Evolutionary conservation across 129 eudicot species (phyloP), one percentile per base, ranked within the genome.

Genomic region (Arctium lappa): DNA sequence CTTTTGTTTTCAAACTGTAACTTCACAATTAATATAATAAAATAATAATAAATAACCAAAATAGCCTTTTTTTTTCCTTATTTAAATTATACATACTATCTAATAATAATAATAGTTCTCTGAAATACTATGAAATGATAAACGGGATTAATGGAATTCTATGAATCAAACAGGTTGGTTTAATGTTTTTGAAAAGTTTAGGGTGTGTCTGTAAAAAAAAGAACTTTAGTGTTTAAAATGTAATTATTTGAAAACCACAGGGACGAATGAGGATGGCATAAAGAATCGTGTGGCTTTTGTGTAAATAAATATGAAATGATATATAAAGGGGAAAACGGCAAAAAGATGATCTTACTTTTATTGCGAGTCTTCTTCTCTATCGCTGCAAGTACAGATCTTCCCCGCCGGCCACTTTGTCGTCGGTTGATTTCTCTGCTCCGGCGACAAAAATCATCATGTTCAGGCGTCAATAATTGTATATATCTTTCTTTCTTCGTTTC

Each of bases 381-480:
- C 15, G 5, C 66, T 56, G 29, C 66, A 56, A 56, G 9, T 56
- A 4, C 9, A 56, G 66, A 56, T 56, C 66, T 56, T 56, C 66
- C 66, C 8, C 2, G 6, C 39, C 27, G 72, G 38, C 46, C 63
- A 0, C 31, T 15, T 27, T 22, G 71, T 32, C 37, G 73, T n/a
- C 73, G 81, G 81, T 60, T 72, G 76, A 16, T 76, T 65, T 22
- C 12, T 34, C 27, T 6, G 12, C 36, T 36, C 81, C 72, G 81
- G 81, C 53, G 72, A 56, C 73, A 18, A 60, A 56, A 56, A 4
- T 56, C 29, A 56, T 56, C 66, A n/a, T 56, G n/a, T 50, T 13
- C 62, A 12, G 22, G 10, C 38, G 46, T 44, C 39, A 46, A 40
- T 42, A 74, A 30, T 36, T 48, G 22, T 18, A 22, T n/a, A 16